Conservation (phyloP, 2,329 filamentous ascomycete genomes). For the Hypoxylon sp. region DNA sequence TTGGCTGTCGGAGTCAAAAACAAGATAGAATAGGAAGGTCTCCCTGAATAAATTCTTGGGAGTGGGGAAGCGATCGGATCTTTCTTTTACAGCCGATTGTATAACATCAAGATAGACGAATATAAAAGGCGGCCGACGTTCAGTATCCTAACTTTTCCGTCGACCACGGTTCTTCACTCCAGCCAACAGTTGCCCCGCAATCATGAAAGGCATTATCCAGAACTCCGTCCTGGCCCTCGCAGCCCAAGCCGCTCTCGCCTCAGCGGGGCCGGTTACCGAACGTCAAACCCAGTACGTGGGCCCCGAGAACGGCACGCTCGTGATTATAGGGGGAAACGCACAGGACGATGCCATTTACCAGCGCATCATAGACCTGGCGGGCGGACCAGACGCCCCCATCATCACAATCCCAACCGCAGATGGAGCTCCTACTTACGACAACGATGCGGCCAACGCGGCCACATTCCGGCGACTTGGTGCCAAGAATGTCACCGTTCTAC, state of each 20-base stretch:
- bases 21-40: slow-evolving; percentile 43
- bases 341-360: slow-evolving; percentile 53
- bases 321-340: slow-evolving; percentile 53
- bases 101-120: slow-evolving; percentile 9
- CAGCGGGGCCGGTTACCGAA: slow-evolving; percentile 29
- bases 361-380: slow-evolving; percentile 52
- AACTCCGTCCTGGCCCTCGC: slow-evolving; percentile 33
- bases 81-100: slow-evolving; percentile 44
- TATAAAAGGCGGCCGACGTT: slow-evolving; percentile 30
- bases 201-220: slow-evolving; percentile 35
- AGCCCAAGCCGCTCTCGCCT: slow-evolving; percentile 33
- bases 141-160: not conserved
- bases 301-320: slow-evolving; percentile 52
- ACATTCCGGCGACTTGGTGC: slow-evolving; percentile 52
- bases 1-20: slow-evolving; percentile 36
- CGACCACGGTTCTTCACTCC: not conserved
- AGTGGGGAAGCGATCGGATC: slow-evolving; percentile 39
- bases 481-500: slow-evolving; percentile 52
- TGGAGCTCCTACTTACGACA: slow-evolving; percentile 50
- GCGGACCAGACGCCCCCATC: slow-evolving; percentile 49
- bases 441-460: slow-evolving; percentile 48
- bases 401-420: slow-evolving; percentile 54
- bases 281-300: slow-evolving; percentile 46
- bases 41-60: slow-evolving; percentile 23
- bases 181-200: not conserved